Base-by-base conservation (phyloP, 1,284 basidiomycete genomes). In the Apiotrichum akiyoshidainum region DNA sequence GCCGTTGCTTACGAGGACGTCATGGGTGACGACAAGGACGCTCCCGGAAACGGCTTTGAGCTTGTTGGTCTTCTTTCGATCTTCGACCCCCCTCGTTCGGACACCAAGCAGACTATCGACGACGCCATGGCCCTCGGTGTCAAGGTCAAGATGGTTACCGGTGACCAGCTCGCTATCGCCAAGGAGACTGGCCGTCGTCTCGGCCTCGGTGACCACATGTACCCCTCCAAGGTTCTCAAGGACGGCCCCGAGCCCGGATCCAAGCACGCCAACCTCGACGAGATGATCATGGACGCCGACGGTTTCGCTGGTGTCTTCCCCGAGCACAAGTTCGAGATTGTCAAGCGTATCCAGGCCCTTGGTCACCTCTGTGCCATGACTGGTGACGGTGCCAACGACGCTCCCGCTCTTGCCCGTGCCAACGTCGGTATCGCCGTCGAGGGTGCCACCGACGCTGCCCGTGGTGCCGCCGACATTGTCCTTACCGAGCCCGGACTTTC, bases 91-190 rank as follows among this genome's bases (percentile, higher is more conserved):
- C 94, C 94, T 67, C 92, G 94, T 81, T 89, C 90, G 11, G 95
- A 99, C 80, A 99, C 95, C 80, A 96, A 97, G 84, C 90, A 97
- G 82, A 99, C 95, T 40, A 96, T 99, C 75, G 92, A 97, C 77
- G 92, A 97, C 79, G 94, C 94, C 61, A 83, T 93, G 64, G 87
- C 88, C 61, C 90, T 98, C 76, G 94, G 95, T 81, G 93, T 98
- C 69, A 89, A 89, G 79, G 94, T 98, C 79, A 98, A 98, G 88
- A 98, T 98, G 95, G 93, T 97, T 66, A 98, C 94, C 50, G 94
- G 94, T 86, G 94, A 98, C 80, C 92, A 97, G 83, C 90, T 98
- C 74, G 94, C 95, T 70, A 98, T 98, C 68, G 94, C 94, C 60
- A 98, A 98, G 86, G 95, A 98, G 81, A 98, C 94, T 65, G 94